Conservation (phyloP, 805 yeast genomes). For the Saccharomyces paradoxus region DNA sequence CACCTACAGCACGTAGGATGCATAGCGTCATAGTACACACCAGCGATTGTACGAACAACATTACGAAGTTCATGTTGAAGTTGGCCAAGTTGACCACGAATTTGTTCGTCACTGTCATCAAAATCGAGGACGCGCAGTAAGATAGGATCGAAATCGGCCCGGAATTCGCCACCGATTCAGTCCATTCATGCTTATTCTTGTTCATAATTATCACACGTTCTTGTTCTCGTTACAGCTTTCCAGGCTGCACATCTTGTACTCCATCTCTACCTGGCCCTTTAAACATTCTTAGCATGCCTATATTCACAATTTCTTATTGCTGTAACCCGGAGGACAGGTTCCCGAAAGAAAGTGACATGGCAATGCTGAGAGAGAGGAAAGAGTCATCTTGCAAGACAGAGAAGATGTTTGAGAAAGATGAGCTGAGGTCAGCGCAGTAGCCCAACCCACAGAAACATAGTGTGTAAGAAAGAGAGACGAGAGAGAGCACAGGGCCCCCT, state of each 20-base stretch:
- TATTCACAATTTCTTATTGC: background rate
- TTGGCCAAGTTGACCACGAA: conserved; percentile 71
- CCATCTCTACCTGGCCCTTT: background rate
- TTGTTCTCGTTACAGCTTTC: background rate
- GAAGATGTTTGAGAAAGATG: background rate
- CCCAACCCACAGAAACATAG: background rate
- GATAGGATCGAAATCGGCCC: conserved; percentile 61
- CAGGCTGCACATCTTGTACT: background rate
- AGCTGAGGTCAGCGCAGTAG: background rate
- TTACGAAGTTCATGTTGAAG: conserved; percentile 77
- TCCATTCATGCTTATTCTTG: conserved; percentile 13
- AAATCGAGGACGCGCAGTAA: conserved; percentile 88
- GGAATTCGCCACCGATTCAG: conserved; percentile 34
- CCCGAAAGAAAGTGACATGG: background rate
- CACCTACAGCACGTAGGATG: conserved; percentile 60
- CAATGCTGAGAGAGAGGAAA: background rate
- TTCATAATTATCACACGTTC: conserved; percentile 8
- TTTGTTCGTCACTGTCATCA: conserved; percentile 97
- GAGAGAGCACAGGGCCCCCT: background rate
- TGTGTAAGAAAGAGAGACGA: background rate
- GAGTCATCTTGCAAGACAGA: background rate
- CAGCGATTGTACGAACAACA: conserved; percentile 78
- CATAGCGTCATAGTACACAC: conserved; percentile 74
- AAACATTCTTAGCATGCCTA: background rate
- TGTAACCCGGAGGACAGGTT: background rate